Percentiles rank a stretch among this genome's conserved stretches.
Evolutionary conservation across 495 filamentous ascomycete genomes (phyloP).

Genomic region (Neurospora tetrasperma): DNA sequence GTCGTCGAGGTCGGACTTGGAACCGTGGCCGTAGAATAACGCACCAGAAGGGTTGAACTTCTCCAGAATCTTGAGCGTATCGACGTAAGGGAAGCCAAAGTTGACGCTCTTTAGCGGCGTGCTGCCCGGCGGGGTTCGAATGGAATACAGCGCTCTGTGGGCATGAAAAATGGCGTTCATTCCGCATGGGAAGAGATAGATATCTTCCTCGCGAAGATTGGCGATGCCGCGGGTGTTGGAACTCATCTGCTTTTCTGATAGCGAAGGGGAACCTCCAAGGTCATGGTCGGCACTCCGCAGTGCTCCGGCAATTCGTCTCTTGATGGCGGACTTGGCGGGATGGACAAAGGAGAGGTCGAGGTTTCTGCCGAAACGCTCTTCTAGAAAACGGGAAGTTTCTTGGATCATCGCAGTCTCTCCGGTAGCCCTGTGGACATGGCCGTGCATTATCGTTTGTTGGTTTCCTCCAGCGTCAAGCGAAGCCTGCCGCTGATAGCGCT

Average conservation of each 20-base stretch:
- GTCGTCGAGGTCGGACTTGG: slow-evolving; percentile 73
- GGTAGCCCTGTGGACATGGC: slow-evolving; percentile 3
- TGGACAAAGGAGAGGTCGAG: slow-evolving; percentile 64
- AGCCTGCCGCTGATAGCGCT: slow-evolving; percentile 55
- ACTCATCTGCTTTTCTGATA: slow-evolving; percentile 24
- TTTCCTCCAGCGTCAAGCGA: slow-evolving; percentile 34
- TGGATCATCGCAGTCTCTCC: slow-evolving; percentile 26
- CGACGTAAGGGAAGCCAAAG: slow-evolving; percentile 87
- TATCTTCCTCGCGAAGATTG: slow-evolving; percentile 75
- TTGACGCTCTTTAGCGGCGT: slow-evolving; percentile 52
- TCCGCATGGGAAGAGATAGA: slow-evolving; percentile 78
- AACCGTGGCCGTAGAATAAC: slow-evolving; percentile 81
- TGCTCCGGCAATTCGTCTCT: slow-evolving; percentile 79
- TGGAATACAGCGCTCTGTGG: slow-evolving; percentile 59
- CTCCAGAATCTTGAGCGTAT: slow-evolving; percentile 87
- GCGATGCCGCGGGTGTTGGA: slow-evolving; percentile 46
- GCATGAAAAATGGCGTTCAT: slow-evolving; percentile 93
- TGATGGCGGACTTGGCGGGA: slow-evolving; percentile 77
- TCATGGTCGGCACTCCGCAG: slow-evolving; percentile 59
- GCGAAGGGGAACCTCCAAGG: slow-evolving; percentile 28
- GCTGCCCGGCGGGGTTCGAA: slow-evolving; percentile 32
- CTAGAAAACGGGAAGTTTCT: slow-evolving; percentile 73
- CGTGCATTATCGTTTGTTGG: slow-evolving; percentile 5
- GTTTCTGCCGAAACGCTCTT: slow-evolving; percentile 92
- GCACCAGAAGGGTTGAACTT: slow-evolving; percentile 84